Percentiles rank a stretch among this genome's conserved stretches.
These are phyloP conservation scores for Hansfordia pulvinata DNA, from an alignment of 2,329 filamentous ascomycete genomes.

Conservation along the genomic window DNA sequence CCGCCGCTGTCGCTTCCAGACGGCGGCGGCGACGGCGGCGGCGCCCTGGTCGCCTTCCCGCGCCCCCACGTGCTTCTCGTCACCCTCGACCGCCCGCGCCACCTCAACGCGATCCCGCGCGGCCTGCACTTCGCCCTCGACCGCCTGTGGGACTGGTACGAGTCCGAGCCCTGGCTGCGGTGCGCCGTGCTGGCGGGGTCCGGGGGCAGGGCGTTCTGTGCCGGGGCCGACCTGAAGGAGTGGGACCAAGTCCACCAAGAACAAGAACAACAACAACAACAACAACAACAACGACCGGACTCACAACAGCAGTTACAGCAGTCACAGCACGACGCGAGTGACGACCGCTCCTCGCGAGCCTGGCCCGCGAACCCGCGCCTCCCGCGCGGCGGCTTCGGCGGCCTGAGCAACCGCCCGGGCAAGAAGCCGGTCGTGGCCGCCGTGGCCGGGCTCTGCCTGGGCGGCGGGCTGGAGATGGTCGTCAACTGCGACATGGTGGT, in stretches of 20 bases:
- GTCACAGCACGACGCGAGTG: no score
- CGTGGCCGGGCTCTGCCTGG: constrained; percentile 62
- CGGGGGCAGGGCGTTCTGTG: constrained; percentile 53
- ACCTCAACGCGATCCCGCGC: constrained; percentile 43
- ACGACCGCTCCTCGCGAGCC: no score
- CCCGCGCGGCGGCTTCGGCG: constrained; percentile 45
- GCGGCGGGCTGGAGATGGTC: constrained; percentile 66
- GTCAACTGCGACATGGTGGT: constrained; percentile 62
- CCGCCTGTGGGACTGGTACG: constrained; percentile 44
- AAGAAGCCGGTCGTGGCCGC: constrained; percentile 67
- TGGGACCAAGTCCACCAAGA: no score
- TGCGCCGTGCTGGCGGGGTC: constrained; percentile 50
- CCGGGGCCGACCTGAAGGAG: constrained; percentile 55
- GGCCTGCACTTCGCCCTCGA: constrained; percentile 34
- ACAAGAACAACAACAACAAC: constrained; percentile 23
- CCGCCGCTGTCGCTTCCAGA: constrained; percentile 25
- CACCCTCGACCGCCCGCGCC: constrained; percentile 42
- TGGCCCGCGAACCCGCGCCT: constrained; percentile 14
- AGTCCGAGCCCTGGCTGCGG: constrained; percentile 44
- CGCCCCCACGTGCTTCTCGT: constrained; percentile 40
- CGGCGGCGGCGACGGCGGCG: no score
- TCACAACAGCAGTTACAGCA: constrained; percentile 2
- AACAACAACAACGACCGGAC: constrained; percentile 2
- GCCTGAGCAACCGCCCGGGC: constrained; percentile 49
- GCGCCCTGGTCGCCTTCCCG: constrained; percentile 34